Base-by-base conservation (phyloP, 2,329 filamentous ascomycete species). In the Cercospora janseana region DNA sequence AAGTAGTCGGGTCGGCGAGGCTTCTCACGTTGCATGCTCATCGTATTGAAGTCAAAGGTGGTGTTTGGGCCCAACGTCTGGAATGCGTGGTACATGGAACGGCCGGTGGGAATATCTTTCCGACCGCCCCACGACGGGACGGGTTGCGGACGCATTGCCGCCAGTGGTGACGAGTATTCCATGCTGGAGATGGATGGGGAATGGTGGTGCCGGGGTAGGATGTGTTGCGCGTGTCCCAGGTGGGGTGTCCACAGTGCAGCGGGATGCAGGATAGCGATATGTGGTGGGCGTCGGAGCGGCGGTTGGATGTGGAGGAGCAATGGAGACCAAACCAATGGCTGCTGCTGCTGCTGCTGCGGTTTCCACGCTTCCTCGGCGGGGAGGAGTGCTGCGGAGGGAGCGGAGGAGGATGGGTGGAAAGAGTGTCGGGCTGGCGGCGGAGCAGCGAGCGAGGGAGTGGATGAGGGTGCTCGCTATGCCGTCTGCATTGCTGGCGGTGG, bases 91-190 rank as follows among this genome's bases (percentile, higher is more conserved):
- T 79, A 79, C 29, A 79, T 69, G 27, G 75, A 67, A 62, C 75
- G 79, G 44, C 76, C 75, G n/a, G 72, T 66, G 8, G 78, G 72
- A 54, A 78, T 68, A 62, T 83, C 79, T 53, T 60, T 65, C 21
- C 75, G 70, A 60, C 75, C 71, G 66, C 78, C 81, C 80, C 91
- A 82, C 64, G 78, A 70, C 61, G 81, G 75, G 71, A 79, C 73
- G 72, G 81, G 78, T 35, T 79, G 77, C 51, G 85, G 88, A 75
- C 90, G 89, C 85, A 97, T 87, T 50, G 92, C 90, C 70, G 92
- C 92, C 67, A 97, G 75, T 38, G 93, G 93, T 63, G 93, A 97
- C 35, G 92, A 96, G 59, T 87, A 85, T 73, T 95, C 90, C 89
- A 97, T 96, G 66, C 41, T 66, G 59, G 27, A 23, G 18, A 29